These are phyloP conservation scores for Hymenoscyphus occultus DNA, from an alignment of 2,329 filamentous ascomycete species.

Conservation along the genomic window DNA sequence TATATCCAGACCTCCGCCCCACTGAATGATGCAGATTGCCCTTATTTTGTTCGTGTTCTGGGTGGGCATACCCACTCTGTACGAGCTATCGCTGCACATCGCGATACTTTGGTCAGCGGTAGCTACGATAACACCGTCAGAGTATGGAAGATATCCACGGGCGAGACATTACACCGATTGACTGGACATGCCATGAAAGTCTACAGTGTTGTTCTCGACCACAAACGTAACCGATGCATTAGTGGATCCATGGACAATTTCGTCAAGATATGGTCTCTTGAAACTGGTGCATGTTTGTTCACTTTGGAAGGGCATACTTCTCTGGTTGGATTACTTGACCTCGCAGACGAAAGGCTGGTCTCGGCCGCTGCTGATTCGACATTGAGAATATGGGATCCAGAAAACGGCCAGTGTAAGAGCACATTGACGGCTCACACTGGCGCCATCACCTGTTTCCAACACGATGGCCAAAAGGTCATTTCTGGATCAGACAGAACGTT, in stretches of 20 bases:
- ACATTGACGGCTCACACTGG: slow-evolving; percentile 91
- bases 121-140: slow-evolving; percentile 95
- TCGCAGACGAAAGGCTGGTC: slow-evolving; percentile 85
- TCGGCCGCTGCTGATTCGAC: slow-evolving; percentile 95
- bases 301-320: slow-evolving; percentile 91
- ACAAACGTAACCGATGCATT: slow-evolving; percentile 89
- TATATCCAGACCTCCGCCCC: slow-evolving; percentile 79
- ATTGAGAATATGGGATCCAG: slow-evolving; percentile 93
- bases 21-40: slow-evolving; percentile 75
- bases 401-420: slow-evolving; percentile 85
- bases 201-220: slow-evolving; percentile 93
- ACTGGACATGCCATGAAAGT: slow-evolving; percentile 90
- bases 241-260: slow-evolving; percentile 98
- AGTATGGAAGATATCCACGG: slow-evolving; percentile 96
- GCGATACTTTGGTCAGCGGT: slow-evolving; percentile 92
- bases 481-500: slow-evolving; percentile 92
- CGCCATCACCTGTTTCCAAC: slow-evolving; percentile 97
- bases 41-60: slow-evolving; percentile 88
- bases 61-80: slow-evolving; percentile 90
- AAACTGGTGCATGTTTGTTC: slow-evolving; percentile 78
- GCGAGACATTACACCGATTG: slow-evolving; percentile 79
- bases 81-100: slow-evolving; percentile 90
- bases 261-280: slow-evolving; percentile 96
- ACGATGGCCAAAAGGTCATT: slow-evolving; percentile 94
- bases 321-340: slow-evolving; percentile 85